Conservation (phyloP, 1,139 yeast genomes). For the Nakaseomyces uthaithaninus region DNA sequence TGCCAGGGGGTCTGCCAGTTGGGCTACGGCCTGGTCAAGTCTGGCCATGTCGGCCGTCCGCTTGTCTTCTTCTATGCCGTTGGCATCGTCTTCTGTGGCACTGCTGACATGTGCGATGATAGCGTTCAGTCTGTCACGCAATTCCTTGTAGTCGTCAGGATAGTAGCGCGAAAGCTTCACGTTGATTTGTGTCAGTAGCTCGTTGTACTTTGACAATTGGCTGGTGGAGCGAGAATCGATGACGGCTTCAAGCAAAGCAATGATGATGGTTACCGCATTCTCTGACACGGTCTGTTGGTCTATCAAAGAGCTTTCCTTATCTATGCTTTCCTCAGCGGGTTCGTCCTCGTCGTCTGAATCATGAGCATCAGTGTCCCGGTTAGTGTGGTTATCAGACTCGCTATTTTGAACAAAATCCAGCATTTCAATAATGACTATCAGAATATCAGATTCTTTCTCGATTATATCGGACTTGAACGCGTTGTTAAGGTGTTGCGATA, state of each 20-base stretch:
- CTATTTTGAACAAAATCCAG: conserved; percentile 29
- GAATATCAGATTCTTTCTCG: conserved; percentile 52
- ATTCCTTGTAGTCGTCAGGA: neutral
- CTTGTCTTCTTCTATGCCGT: conserved; percentile 9
- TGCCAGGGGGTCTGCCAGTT: conserved; percentile 67
- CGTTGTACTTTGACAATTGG: conserved; percentile 9
- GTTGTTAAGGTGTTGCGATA: conserved; percentile 56
- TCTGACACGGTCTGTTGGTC: conserved; percentile 33
- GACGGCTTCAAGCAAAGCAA: conserved; percentile 1
- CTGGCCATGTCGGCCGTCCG: conserved; percentile 31
- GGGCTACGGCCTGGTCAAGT: conserved; percentile 50
- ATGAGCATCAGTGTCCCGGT: conserved; percentile 28
- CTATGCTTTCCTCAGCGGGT: conserved; percentile 34
- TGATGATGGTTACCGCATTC: neutral
- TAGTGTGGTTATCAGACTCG: conserved; percentile 15
- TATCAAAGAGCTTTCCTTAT: conserved; percentile 19
- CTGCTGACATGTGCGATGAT: conserved; percentile 11
- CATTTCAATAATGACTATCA: conserved; percentile 47
- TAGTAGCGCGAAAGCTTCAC: conserved; percentile 11
- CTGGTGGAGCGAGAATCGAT: conserved; percentile 30
- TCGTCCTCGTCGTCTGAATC: conserved; percentile 43
- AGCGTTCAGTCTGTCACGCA: conserved; percentile 7
- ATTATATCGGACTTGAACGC: conserved; percentile 55
- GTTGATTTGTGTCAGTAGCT: conserved; percentile 13
- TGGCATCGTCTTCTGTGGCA: neutral